A percentile compares a stretch with the other conserved stretches of the same genome.
Evolutionary conservation across 345 rosid species (phyloP).

Genomic region (Turritis glabra): DNA sequence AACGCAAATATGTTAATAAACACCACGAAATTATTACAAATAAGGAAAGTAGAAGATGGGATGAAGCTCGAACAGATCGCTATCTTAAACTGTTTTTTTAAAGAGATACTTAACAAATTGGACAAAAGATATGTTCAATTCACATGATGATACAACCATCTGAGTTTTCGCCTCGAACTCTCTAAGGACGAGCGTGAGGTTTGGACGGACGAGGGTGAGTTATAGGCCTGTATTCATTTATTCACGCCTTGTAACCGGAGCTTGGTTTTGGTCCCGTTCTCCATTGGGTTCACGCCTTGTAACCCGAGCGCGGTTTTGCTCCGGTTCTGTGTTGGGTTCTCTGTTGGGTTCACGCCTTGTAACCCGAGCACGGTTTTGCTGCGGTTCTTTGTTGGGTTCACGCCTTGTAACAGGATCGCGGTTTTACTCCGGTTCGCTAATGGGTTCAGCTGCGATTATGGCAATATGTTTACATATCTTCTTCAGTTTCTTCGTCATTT

Average conservation of each 20-base stretch:
- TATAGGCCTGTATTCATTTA: no score
- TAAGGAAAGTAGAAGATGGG: not conserved
- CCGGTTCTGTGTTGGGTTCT: not conserved
- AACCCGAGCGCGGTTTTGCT: not conserved
- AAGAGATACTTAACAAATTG: not conserved
- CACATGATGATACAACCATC: not conserved
- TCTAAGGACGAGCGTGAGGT: not conserved
- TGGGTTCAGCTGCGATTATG: no score
- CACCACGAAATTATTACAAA: not conserved
- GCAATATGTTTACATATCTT: not conserved
- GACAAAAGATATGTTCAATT: not conserved
- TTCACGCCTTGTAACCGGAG: no score
- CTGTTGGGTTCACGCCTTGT: no score
- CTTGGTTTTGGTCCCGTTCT: no score
- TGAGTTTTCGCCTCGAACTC: not conserved
- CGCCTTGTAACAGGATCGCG: no score
- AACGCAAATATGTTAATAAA: not conserved
- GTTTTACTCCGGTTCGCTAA: not conserved
- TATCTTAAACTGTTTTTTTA: not conserved
- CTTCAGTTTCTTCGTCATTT: not conserved
- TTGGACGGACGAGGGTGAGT: no score
- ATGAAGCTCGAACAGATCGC: not conserved
- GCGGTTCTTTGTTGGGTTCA: no score
- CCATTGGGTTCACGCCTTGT: no score
- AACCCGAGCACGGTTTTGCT: no score